A percentile compares a stretch with the other conserved stretches of the same genome.
phyloP scores from a whole-genome alignment of 208 protist species.

The Porcisia deanei region DNA sequence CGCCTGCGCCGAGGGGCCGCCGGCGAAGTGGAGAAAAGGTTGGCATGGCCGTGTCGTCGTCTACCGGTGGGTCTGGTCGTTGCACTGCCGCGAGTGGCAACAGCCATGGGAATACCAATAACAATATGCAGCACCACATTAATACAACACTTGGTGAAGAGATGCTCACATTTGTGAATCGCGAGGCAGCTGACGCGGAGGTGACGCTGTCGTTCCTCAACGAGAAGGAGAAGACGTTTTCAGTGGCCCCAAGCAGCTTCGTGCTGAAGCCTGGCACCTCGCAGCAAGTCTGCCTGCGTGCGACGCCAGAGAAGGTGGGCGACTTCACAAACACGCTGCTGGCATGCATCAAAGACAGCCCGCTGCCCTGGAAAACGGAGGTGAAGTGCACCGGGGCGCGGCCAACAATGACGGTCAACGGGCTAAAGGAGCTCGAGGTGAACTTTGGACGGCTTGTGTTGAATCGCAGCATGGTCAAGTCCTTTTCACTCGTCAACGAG shows the following conservation, averaged over 20 bases:
- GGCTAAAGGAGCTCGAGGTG: slow-evolving; percentile 60
- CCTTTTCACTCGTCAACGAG: slow-evolving; percentile 74
- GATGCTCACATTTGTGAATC: slow-evolving; percentile 91
- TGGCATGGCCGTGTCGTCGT: slow-evolving; percentile 2
- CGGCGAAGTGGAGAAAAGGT: slow-evolving; percentile 36
- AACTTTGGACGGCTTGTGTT: slow-evolving; percentile 87
- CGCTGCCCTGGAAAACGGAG: slow-evolving; percentile 84
- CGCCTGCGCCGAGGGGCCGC: slow-evolving; percentile 27
- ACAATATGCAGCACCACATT: background rate
- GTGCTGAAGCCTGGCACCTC: slow-evolving; percentile 81
- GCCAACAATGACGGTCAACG: slow-evolving; percentile 82
- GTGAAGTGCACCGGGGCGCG: slow-evolving; percentile 84
- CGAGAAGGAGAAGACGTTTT: slow-evolving; percentile 88
- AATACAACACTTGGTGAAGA: slow-evolving; percentile 37
- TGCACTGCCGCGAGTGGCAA: background rate
- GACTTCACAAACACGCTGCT: slow-evolving; percentile 84
- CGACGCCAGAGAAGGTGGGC: slow-evolving; percentile 82
- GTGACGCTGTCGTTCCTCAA: slow-evolving; percentile 77
- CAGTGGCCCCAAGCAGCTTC: slow-evolving; percentile 70
- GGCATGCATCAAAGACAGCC: slow-evolving; percentile 92
- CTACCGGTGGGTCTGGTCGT: background rate
- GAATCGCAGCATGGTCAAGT: slow-evolving; percentile 39
- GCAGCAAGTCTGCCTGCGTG: slow-evolving; percentile 75
- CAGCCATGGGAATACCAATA: background rate
- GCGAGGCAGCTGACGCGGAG: slow-evolving; percentile 70